A percentile compares a stretch with the other conserved stretches of the same genome.
These are phyloP conservation scores for Hortiboletus campestris DNA, from an alignment of 768 basidiomycete genomes.

Conservation along the genomic window DNA sequence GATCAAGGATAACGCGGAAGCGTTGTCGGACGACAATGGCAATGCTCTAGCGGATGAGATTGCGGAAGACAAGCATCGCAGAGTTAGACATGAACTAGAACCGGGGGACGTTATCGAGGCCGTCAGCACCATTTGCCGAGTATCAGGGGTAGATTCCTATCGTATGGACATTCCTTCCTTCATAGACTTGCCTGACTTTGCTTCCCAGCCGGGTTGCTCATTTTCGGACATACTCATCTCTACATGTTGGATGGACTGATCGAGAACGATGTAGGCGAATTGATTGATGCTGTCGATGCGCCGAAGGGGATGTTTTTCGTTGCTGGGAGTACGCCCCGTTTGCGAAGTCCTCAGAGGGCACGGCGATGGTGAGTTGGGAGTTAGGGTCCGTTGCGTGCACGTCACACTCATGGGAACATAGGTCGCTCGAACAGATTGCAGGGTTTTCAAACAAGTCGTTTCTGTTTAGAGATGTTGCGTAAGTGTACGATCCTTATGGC, in stretches of 20 bases:
- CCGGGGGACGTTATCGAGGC: conserved; percentile 89
- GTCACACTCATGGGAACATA: conserved; percentile 28
- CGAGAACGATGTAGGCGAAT: conserved; percentile 81
- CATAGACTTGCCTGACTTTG: background rate
- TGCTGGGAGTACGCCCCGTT: conserved; percentile 78
- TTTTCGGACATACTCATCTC: conserved; percentile 79
- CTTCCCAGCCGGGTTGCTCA: conserved; percentile 70
- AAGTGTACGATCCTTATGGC: conserved; percentile 31
- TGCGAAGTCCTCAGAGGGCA: conserved; percentile 77
- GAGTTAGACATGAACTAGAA: conserved; percentile 83
- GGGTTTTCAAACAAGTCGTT: conserved; percentile 80
- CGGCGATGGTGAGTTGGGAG: conserved; percentile 65
- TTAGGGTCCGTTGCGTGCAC: background rate
- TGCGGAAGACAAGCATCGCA: conserved; percentile 83
- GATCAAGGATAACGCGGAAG: conserved; percentile 15
- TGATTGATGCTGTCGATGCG: conserved; percentile 85
- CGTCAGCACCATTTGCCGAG: conserved; percentile 80
- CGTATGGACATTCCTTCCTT: conserved; percentile 48
- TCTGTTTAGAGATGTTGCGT: conserved; percentile 91
- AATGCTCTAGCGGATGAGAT: conserved; percentile 71
- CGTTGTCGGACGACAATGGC: conserved; percentile 15
- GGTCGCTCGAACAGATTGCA: conserved; percentile 77
- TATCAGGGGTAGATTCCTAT: conserved; percentile 89
- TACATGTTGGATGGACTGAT: conserved; percentile 92
- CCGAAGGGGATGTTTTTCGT: conserved; percentile 79